Percentiles rank a stretch among this genome's conserved stretches.
These are phyloP conservation scores for Fonsecaea nubica DNA, from an alignment of 2,329 filamentous ascomycete genomes.

Conservation along the genomic window DNA sequence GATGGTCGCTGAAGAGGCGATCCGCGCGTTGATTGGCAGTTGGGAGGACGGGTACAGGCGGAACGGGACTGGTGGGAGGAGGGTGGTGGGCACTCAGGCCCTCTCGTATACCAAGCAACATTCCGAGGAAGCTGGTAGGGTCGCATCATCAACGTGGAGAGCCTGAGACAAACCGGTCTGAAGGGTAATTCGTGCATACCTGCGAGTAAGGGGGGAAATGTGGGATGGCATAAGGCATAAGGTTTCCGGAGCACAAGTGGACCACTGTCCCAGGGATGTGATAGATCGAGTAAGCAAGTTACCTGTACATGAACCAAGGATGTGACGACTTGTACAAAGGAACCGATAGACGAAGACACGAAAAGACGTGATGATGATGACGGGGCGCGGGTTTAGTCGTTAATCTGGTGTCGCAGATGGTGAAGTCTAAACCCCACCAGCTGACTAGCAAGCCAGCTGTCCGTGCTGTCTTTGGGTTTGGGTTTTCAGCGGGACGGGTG, in stretches of 20 bases:
- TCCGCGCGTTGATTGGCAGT: constrained; percentile 51
- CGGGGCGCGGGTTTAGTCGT: too few species aligned
- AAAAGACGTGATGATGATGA: background rate
- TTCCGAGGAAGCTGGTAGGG: constrained; percentile 23
- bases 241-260: background rate
- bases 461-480: background rate
- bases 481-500: background rate
- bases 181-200: background rate
- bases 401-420: background rate
- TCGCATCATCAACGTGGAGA: constrained; percentile 7
- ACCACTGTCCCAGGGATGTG: background rate
- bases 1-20: constrained; percentile 51
- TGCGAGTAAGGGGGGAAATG: too few species aligned
- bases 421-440: background rate
- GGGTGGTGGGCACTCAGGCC: background rate
- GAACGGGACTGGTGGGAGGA: constrained; percentile 3
- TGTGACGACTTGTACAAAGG: background rate
- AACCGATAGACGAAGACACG: background rate
- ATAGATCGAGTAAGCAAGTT: background rate
- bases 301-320: background rate
- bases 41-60: constrained; percentile 44
- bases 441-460: too few species aligned
- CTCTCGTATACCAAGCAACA: constrained; percentile 28
- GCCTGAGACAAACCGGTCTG: background rate
- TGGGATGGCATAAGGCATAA: background rate